Evolutionary conservation across 768 basidiomycete species (phyloP).

Genomic region (Lepiota brunneoincarnata): DNA sequence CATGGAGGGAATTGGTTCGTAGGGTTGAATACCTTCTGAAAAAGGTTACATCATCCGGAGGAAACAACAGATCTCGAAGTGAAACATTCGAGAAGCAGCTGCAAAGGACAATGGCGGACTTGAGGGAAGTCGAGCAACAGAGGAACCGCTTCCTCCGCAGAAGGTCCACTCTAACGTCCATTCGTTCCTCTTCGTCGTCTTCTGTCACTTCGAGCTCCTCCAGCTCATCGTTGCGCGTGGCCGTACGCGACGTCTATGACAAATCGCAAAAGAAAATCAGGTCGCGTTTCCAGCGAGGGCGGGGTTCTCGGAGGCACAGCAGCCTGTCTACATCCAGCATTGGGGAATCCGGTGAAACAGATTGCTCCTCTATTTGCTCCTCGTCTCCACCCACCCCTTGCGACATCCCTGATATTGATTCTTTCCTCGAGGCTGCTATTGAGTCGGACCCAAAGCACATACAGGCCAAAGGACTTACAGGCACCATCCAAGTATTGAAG

Average conservation of each 20-base stretch:
- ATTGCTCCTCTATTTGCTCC: neutral
- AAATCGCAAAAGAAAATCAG: neutral
- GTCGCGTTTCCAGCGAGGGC: neutral
- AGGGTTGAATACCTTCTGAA: neutral
- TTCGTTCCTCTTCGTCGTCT: neutral
- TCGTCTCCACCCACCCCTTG: neutral
- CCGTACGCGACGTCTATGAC: neutral
- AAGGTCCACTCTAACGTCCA: neutral
- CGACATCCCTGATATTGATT: neutral
- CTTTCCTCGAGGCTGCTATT: neutral
- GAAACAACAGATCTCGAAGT: neutral
- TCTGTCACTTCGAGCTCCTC: slow-evolving; percentile 1
- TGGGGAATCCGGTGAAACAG: too few species aligned
- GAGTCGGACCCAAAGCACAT: neutral
- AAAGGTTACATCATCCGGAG: neutral
- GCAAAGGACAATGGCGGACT: neutral
- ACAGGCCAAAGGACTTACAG: neutral
- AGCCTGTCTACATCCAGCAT: too few species aligned
- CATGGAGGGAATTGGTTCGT: neutral
- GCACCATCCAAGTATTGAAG: neutral
- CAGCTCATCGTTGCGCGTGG: neutral
- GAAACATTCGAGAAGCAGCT: neutral
- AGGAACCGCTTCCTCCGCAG: neutral
- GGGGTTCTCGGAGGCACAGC: too few species aligned
- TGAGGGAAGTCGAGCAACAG: neutral